phyloP scores from a whole-genome alignment of 208 protist species.

The Trichomonas vaginalis region DNA sequence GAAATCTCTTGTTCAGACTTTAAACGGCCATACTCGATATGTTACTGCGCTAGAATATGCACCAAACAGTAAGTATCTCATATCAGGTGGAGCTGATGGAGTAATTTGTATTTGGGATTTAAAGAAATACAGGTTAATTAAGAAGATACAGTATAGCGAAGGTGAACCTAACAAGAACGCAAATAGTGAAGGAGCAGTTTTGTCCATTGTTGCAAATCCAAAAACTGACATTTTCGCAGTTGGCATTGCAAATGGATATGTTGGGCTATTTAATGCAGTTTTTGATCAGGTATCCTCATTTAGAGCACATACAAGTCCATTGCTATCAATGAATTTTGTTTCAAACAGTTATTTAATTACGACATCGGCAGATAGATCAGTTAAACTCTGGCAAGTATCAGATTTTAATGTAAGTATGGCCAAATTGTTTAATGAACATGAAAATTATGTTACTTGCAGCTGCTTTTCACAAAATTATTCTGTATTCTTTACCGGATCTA shows the following conservation, averaged over 20 bases:
- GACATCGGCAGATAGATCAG: background rate
- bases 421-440: background rate
- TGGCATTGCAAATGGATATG: background rate
- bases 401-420: background rate
- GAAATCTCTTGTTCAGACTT: background rate
- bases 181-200: background rate
- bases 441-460: background rate
- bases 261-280: background rate
- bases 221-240: background rate
- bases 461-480: background rate
- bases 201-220: background rate
- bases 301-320: background rate
- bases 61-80: background rate
- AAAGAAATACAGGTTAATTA: background rate
- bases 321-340: background rate
- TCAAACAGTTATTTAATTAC: background rate
- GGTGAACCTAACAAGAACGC: no score
- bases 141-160: background rate
- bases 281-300: background rate
- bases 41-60: background rate
- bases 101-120: background rate
- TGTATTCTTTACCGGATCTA: background rate
- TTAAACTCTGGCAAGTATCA: background rate
- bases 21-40: background rate
- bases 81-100: background rate